Percentiles rank a stretch among this genome's conserved stretches.
Conservation (phyloP, 169 alveolate species). For the Theileria orientalis region DNA sequence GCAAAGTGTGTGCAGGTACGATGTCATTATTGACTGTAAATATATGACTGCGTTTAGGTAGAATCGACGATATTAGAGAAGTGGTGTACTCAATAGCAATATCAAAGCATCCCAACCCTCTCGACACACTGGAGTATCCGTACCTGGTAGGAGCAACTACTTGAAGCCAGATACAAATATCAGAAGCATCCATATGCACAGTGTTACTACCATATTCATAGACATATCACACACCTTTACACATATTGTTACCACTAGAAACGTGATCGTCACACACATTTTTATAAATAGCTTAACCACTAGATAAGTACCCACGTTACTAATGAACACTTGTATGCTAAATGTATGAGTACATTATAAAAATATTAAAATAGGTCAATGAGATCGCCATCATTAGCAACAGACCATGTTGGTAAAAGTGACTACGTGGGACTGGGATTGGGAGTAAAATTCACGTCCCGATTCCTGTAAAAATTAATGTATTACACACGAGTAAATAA, state of each 20-base stretch:
- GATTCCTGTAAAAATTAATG: slow-evolving; percentile 1
- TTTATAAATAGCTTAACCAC: neutral
- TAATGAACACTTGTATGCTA: neutral
- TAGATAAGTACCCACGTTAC: neutral
- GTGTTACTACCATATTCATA: too few species aligned
- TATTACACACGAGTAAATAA: neutral
- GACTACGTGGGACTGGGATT: neutral
- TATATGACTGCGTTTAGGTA: slow-evolving; percentile 52
- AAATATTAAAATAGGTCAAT: slow-evolving; percentile 39
- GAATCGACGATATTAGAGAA: slow-evolving; percentile 85
- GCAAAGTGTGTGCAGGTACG: slow-evolving; percentile 75
- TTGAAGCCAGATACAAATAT: too few species aligned
- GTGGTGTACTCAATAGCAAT: slow-evolving; percentile 85
- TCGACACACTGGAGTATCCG: slow-evolving; percentile 71
- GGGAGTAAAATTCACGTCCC: slow-evolving; percentile 9
- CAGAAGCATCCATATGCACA: too few species aligned
- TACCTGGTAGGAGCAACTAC: slow-evolving; percentile 47
- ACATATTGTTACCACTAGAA: too few species aligned
- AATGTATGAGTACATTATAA: neutral
- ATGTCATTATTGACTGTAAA: neutral
- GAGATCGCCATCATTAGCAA: slow-evolving; percentile 82
- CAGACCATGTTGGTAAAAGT: slow-evolving; percentile 77
- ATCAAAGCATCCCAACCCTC: slow-evolving; percentile 80
- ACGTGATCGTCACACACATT: neutral
- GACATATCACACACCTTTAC: too few species aligned